These are phyloP conservation scores for Exophiala bonariae DNA, from an alignment of 2,329 filamentous ascomycete species.

Conservation along the genomic window DNA sequence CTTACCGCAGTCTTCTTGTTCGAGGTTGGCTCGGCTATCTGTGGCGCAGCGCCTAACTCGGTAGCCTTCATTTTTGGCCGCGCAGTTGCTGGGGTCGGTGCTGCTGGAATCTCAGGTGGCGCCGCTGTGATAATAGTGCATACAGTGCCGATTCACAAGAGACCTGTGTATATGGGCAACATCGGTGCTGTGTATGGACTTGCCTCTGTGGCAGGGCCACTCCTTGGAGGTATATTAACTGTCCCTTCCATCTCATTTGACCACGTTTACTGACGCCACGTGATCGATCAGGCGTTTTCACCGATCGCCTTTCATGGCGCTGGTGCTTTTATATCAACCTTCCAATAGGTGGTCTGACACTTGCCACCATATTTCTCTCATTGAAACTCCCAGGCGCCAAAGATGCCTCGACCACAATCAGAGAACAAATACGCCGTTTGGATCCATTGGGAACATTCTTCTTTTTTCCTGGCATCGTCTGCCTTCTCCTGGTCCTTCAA, in stretches of 20 bases:
- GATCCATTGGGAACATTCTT: conserved; percentile 39
- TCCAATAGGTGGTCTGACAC: conserved; percentile 37
- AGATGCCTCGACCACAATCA: conserved; percentile 23
- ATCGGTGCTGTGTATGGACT: conserved; percentile 32
- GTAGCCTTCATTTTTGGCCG: conserved; percentile 27
- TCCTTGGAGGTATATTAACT: conserved; percentile 43
- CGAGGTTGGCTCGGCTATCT: conserved; percentile 27
- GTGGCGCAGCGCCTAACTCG: conserved; percentile 20
- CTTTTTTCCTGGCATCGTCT: conserved; percentile 35
- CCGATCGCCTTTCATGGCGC: conserved; percentile 33
- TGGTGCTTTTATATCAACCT: conserved; percentile 31
- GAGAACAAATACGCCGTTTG: conserved; percentile 6
- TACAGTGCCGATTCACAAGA: conserved; percentile 16
- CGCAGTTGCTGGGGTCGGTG: conserved; percentile 27
- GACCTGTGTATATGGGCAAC: conserved; percentile 33
- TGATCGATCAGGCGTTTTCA: conserved; percentile 37
- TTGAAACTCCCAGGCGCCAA: conserved; percentile 16
- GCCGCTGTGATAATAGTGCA: conserved; percentile 23
- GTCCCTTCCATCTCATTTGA: too few relatives aligned
- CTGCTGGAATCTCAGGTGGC: conserved; percentile 24
- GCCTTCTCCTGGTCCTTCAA: conserved; percentile 40
- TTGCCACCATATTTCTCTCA: conserved; percentile 23
- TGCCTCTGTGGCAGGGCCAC: conserved; percentile 39
- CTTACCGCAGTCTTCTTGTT: conserved; percentile 19
- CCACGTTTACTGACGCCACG: too few relatives aligned